A percentile compares a stretch with the other conserved stretches of the same genome.
Conservation (phyloP, 1,284 basidiomycete species). For the Macrocystidia cucumis region DNA sequence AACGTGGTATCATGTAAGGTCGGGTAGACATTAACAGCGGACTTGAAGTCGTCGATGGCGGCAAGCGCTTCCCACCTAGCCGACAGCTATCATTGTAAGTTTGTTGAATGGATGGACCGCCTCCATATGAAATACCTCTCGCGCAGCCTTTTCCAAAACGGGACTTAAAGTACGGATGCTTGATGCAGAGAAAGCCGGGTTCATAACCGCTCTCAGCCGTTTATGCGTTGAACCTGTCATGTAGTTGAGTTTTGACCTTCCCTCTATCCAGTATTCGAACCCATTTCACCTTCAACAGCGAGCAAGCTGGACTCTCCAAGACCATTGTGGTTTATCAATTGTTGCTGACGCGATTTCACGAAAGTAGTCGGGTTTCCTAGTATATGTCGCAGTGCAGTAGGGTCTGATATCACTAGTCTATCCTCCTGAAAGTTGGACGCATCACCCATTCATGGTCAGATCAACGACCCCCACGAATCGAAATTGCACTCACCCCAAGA, state of each 20-base stretch:
- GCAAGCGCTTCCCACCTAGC: neutral
- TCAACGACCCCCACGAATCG: conserved; percentile 1
- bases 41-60: conserved; percentile 4
- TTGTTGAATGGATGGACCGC: too few relatives aligned
- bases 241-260: neutral
- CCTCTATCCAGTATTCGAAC: neutral
- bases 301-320: too few relatives aligned
- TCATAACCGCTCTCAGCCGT: neutral
- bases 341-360: conserved; percentile 10
- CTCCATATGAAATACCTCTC: too few relatives aligned
- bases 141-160: too few relatives aligned
- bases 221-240: conserved; percentile 1
- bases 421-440: conserved; percentile 5
- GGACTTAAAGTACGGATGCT: conserved; percentile 6
- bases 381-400: conserved; percentile 3
- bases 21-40: conserved; percentile 12
- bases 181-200: conserved; percentile 3
- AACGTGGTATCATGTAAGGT: conserved; percentile 11
- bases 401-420: conserved; percentile 6
- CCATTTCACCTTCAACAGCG: too few relatives aligned
- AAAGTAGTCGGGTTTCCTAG: conserved; percentile 1
- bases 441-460: neutral
- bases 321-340: conserved; percentile 9
- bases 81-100: neutral
- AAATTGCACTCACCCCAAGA: conserved; percentile 2